A percentile compares a stretch with the other conserved stretches of the same genome.
Conservation (phyloP, 345 rosid species). For the Eucalyptus virginea region DNA sequence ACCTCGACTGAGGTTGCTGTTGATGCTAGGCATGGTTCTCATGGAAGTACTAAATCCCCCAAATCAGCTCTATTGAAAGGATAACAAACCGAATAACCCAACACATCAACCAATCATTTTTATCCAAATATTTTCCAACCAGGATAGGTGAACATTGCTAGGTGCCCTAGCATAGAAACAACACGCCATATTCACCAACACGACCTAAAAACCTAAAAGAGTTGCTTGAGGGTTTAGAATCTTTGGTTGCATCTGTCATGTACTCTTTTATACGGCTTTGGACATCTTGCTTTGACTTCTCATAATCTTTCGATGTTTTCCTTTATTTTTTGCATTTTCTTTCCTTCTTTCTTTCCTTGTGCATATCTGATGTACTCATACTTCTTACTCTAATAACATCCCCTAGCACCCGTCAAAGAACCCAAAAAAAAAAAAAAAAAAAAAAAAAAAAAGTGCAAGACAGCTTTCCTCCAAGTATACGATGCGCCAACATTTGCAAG, state of each 20-base stretch:
- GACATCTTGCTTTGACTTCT: not conserved
- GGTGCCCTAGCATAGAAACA: not conserved
- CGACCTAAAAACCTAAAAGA: not conserved
- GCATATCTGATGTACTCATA: not conserved
- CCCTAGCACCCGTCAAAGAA: not conserved
- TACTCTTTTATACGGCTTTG: not conserved
- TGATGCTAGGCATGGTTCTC: not conserved
- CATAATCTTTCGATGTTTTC: not conserved
- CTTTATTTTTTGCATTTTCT: not conserved
- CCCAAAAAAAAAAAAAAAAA: not conserved
- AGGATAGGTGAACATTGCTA: not conserved
- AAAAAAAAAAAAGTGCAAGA: not conserved
- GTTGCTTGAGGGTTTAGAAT: not conserved
- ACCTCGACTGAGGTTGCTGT: not conserved
- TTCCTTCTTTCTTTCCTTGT: not conserved
- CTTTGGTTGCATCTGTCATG: not conserved
- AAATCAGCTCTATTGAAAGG: not conserved
- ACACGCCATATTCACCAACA: not conserved
- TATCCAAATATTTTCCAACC: not conserved
- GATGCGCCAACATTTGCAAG: not conserved
- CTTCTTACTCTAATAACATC: not conserved
- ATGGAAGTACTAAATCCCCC: not conserved
- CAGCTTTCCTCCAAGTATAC: not conserved
- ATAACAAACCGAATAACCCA: not conserved
- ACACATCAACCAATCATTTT: not conserved